Percentiles rank a stretch among this genome's conserved stretches.
Evolutionary conservation across 805 yeast species (phyloP).

Genomic region (Torulaspora microellipsoides): DNA sequence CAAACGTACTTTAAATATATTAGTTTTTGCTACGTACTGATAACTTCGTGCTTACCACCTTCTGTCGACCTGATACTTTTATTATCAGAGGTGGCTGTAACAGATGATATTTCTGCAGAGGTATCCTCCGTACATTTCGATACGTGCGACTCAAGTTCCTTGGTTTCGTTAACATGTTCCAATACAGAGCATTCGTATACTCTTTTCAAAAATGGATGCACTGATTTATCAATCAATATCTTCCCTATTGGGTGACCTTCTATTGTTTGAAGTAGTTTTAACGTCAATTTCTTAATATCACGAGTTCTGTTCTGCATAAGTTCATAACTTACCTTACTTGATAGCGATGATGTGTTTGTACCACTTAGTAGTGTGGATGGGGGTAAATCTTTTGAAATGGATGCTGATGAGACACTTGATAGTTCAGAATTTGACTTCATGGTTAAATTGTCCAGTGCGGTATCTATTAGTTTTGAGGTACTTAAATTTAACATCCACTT

Average conservation of each 20-base stretch:
- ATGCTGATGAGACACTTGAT: constrained; percentile 3
- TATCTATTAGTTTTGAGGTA: constrained; percentile 6
- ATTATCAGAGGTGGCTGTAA: too few species aligned
- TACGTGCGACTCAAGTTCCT: too few species aligned
- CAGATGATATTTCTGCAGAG: too few species aligned
- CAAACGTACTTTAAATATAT: neutral
- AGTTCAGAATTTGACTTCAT: constrained; percentile 6
- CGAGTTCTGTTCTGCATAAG: constrained; percentile 9
- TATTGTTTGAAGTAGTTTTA: constrained; percentile 17
- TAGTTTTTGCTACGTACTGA: too few species aligned
- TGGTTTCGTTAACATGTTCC: neutral
- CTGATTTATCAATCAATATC: constrained; percentile 12
- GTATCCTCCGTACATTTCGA: too few species aligned
- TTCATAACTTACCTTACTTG: constrained; percentile 1
- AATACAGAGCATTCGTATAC: constrained; percentile 7
- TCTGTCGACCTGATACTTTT: too few species aligned
- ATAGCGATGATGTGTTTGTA: constrained; percentile 1
- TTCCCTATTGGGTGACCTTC: constrained; percentile 24
- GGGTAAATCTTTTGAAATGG: neutral
- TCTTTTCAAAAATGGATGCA: constrained; percentile 13
- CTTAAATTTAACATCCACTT: constrained; percentile 11
- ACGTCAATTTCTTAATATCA: constrained; percentile 12
- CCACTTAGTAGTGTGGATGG: neutral
- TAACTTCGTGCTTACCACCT: too few species aligned
- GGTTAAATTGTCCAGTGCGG: neutral